Conservation (phyloP, 2,329 filamentous ascomycete species). For the Stagonosporopsis tanaceti region DNA sequence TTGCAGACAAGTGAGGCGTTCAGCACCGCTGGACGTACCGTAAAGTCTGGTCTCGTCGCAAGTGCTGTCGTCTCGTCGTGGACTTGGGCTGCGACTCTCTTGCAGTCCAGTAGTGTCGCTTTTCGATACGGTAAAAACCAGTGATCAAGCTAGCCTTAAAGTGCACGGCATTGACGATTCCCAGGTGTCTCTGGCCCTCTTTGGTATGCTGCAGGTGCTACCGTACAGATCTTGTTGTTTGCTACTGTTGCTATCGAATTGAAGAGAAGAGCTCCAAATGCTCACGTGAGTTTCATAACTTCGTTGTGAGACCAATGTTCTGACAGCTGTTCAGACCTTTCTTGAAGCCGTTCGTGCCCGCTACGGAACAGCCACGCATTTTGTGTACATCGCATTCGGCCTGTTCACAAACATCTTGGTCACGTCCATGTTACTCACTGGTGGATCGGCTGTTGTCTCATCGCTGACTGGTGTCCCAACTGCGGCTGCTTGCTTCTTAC, state of each 20-base stretch:
- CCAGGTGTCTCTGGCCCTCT: constrained; percentile 42
- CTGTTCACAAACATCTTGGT: constrained; percentile 84
- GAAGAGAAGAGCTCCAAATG: constrained; percentile 44
- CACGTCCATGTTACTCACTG: constrained; percentile 88
- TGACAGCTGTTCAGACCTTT: constrained; percentile 68
- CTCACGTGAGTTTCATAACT: constrained; percentile 31
- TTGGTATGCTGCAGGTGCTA: constrained; percentile 46
- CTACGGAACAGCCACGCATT: constrained; percentile 76
- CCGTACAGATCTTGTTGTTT: constrained; percentile 44
- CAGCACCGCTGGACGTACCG: constrained; percentile 41
- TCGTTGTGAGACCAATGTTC: background rate
- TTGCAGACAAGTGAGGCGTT: constrained; percentile 44
- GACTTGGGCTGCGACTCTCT: constrained; percentile 43
- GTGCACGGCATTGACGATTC: background rate
- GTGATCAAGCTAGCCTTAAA: background rate
- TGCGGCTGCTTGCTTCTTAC: constrained; percentile 81
- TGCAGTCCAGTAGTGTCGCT: constrained; percentile 42
- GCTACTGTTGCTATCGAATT: constrained; percentile 44
- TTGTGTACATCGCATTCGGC: constrained; percentile 82
- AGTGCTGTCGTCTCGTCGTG: constrained; percentile 41
- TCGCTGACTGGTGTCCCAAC: constrained; percentile 70
- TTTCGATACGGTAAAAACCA: constrained; percentile 42
- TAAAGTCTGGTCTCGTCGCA: constrained; percentile 44
- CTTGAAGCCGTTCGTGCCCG: constrained; percentile 85
- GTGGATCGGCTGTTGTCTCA: constrained; percentile 73